phyloP scores from a whole-genome alignment of 2,329 filamentous ascomycete species.

The Nemania abortiva region DNA sequence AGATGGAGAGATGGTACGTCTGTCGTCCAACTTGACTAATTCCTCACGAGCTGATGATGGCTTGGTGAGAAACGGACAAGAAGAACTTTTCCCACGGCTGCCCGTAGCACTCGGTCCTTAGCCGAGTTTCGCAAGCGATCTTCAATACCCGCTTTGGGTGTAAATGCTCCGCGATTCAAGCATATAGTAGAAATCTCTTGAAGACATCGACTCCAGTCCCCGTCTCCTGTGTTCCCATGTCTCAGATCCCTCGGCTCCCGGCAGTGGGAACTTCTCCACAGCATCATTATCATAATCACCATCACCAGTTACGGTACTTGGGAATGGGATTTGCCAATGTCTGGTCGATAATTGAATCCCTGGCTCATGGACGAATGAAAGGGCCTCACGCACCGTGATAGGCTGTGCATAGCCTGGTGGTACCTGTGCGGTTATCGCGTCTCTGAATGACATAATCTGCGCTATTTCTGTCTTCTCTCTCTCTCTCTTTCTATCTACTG shows the following conservation, averaged over 20 bases:
- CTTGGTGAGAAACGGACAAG: neutral
- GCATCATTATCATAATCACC: conserved; percentile 3
- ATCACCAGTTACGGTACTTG: conserved; percentile 7
- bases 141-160: conserved; percentile 12
- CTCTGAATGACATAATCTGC: conserved; percentile 11
- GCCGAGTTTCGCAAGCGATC: conserved; percentile 14
- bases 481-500: neutral
- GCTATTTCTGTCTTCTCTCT: conserved; percentile 7
- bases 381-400: neutral
- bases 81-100: neutral
- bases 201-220: conserved; percentile 28
- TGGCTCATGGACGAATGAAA: conserved; percentile 6
- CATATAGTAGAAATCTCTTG: conserved; percentile 16
- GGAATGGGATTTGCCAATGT: conserved; percentile 21
- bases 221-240: conserved; percentile 23
- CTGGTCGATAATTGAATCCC: conserved; percentile 3
- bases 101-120: conserved; percentile 14
- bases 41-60: neutral
- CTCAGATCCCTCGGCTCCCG: conserved; percentile 37
- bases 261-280: conserved; percentile 30
- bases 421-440: conserved; percentile 21
- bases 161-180: conserved; percentile 9
- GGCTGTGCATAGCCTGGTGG: conserved; percentile 20
- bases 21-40: neutral
- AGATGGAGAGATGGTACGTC: neutral